Conservation (phyloP, 2,329 filamentous ascomycete genomes). For the Hypoxylon sp. region DNA sequence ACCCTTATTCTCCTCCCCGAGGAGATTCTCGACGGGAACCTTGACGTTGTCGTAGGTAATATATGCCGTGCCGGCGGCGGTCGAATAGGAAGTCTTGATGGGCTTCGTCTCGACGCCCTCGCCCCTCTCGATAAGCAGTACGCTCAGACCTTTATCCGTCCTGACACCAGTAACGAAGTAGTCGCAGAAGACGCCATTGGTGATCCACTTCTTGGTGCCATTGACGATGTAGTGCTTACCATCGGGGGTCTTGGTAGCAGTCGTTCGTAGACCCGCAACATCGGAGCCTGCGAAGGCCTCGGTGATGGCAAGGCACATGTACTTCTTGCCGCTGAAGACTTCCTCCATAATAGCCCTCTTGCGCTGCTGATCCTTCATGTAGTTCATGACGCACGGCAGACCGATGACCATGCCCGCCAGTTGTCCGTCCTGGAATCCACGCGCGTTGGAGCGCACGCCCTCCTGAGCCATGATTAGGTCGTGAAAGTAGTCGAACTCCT, state of each 20-base stretch:
- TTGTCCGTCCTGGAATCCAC: constrained; percentile 89
- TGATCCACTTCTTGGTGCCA: constrained; percentile 89
- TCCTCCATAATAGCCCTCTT: constrained; percentile 78
- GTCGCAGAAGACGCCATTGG: constrained; percentile 83
- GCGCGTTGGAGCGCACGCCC: constrained; percentile 76
- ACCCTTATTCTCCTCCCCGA: constrained; percentile 88
- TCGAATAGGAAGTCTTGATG: constrained; percentile 87
- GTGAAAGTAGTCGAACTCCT: constrained; percentile 91
- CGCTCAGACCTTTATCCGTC: constrained; percentile 83
- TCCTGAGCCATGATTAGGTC: constrained; percentile 84
- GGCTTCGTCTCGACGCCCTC: constrained; percentile 82
- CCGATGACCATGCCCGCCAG: constrained; percentile 90
- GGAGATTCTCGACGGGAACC: constrained; percentile 82
- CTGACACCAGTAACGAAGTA: constrained; percentile 87
- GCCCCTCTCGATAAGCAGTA: constrained; percentile 80
- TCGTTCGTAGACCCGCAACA: constrained; percentile 84
- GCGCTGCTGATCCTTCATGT: constrained; percentile 76
- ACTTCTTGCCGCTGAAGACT: constrained; percentile 84
- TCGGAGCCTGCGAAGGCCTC: constrained; percentile 90
- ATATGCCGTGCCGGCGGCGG: constrained; percentile 82
- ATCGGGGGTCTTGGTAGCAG: constrained; percentile 81
- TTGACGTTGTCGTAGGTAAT: constrained; percentile 90
- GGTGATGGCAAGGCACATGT: constrained; percentile 89
- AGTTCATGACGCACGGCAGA: constrained; percentile 84
- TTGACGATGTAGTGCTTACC: constrained; percentile 80